Percentiles rank a stretch among this genome's conserved stretches.
Evolutionary conservation across 2,329 filamentous ascomycete genomes (phyloP).

Genomic region (Sarocladium brachiariae): DNA sequence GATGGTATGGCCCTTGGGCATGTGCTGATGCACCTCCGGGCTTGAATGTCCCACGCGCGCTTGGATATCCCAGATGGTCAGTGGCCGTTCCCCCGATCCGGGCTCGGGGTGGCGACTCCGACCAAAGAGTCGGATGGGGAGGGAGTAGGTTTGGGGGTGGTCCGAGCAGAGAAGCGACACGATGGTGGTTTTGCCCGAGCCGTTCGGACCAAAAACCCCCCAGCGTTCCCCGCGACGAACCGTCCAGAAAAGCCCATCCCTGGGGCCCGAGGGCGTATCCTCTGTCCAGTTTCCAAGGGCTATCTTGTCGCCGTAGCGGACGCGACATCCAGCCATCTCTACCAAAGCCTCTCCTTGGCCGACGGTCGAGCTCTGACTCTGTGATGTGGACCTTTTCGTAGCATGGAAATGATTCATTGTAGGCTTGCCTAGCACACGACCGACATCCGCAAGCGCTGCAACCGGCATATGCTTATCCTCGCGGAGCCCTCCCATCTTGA

Average conservation of each 20-base stretch:
- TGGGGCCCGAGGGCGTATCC: slow-evolving; percentile 38
- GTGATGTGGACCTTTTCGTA: neutral
- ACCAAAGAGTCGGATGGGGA: slow-evolving; percentile 82
- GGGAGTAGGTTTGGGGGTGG: slow-evolving; percentile 87
- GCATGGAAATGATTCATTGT: slow-evolving; percentile 15
- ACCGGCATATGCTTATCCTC: slow-evolving; percentile 44
- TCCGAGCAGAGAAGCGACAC: slow-evolving; percentile 90
- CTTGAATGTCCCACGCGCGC: slow-evolving; percentile 85
- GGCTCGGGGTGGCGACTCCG: slow-evolving; percentile 69
- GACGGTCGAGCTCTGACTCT: slow-evolving; percentile 8
- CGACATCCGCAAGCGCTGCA: slow-evolving; percentile 42
- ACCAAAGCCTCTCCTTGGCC: slow-evolving; percentile 61
- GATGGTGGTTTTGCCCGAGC: slow-evolving; percentile 91
- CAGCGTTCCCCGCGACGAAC: slow-evolving; percentile 79
- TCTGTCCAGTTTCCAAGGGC: slow-evolving; percentile 78
- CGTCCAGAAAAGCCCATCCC: slow-evolving; percentile 70
- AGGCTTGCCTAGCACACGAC: slow-evolving; percentile 30
- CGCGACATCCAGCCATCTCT: slow-evolving; percentile 78
- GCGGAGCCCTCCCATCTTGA: slow-evolving; percentile 33
- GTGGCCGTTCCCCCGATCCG: slow-evolving; percentile 57
- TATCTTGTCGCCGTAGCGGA: slow-evolving; percentile 70
- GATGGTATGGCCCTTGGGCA: slow-evolving; percentile 70
- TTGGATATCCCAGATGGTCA: slow-evolving; percentile 92
- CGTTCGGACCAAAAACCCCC: slow-evolving; percentile 91
- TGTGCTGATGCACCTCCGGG: slow-evolving; percentile 89